Evolutionary conservation across 1,284 basidiomycete species (phyloP).

Genomic region (Ganoderma leucocontextum): DNA sequence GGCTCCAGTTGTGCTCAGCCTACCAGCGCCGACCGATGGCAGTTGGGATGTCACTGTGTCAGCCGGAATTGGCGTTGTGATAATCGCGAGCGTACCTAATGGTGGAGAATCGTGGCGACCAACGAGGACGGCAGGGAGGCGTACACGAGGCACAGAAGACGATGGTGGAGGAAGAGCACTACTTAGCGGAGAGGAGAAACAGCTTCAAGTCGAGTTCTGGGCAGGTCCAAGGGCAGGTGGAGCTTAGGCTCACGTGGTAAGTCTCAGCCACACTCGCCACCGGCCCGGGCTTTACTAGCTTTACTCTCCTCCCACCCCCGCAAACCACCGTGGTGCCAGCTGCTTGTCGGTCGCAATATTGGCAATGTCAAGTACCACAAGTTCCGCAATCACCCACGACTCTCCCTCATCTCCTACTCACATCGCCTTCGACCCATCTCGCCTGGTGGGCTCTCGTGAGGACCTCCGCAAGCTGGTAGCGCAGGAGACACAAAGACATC

Average conservation of each 20-base stretch:
- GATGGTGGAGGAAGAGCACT: background rate
- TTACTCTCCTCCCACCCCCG: background rate
- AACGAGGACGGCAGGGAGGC: background rate
- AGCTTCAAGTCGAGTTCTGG: background rate
- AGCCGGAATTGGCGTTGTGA: slow-evolving; percentile 1
- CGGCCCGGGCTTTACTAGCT: background rate
- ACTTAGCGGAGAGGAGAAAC: background rate
- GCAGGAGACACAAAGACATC: background rate
- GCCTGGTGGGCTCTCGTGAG: background rate
- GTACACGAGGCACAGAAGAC: background rate
- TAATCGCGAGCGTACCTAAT: background rate
- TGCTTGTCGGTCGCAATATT: background rate
- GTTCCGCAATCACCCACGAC: background rate
- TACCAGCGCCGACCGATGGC: background rate
- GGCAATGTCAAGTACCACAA: background rate
- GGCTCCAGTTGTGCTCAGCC: background rate
- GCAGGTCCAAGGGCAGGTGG: background rate
- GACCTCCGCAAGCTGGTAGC: background rate
- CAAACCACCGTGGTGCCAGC: background rate
- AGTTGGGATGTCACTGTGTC: background rate
- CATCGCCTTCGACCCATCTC: background rate
- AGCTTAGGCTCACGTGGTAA: background rate
- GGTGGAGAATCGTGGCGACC: background rate
- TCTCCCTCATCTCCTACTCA: background rate
- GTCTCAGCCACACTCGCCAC: background rate